Evolutionary conservation across 352 stramenopile genomes (phyloP).

Genomic region (Phytophthora brassicae): DNA sequence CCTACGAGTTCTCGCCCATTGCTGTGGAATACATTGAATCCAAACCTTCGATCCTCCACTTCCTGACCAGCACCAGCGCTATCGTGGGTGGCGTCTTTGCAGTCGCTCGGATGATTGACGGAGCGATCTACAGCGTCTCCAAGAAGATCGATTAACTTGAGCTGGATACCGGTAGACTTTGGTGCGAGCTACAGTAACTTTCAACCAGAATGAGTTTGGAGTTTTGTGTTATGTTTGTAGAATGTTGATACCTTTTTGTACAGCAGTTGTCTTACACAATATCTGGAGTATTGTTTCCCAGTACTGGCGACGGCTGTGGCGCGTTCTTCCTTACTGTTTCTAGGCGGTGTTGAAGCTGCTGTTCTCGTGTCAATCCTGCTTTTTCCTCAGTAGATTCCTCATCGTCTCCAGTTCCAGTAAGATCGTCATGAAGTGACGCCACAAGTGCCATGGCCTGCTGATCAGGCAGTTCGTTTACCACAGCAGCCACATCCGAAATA

Average conservation of each 20-base stretch:
- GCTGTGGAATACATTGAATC: constrained; percentile 87
- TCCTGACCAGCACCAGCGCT: constrained; percentile 85
- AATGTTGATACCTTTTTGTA: constrained; percentile 24
- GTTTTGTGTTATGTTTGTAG: constrained; percentile 26
- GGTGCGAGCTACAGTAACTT: constrained; percentile 12
- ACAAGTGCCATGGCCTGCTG: constrained; percentile 55
- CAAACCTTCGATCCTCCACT: constrained; percentile 84
- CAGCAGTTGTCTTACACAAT: constrained; percentile 25
- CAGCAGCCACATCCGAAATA: constrained; percentile 51
- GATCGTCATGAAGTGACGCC: constrained; percentile 48
- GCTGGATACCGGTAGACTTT: neutral
- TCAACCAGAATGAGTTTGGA: constrained; percentile 18
- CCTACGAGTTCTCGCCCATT: constrained; percentile 90
- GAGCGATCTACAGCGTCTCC: constrained; percentile 87
- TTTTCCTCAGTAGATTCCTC: constrained; percentile 21
- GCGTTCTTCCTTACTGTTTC: constrained; percentile 32
- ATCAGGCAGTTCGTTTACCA: constrained; percentile 57
- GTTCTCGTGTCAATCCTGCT: constrained; percentile 14
- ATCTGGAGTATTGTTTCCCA: constrained; percentile 20
- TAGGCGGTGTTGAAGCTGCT: constrained; percentile 35
- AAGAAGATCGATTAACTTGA: constrained; percentile 91
- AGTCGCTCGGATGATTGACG: constrained; percentile 85
- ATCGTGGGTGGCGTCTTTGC: constrained; percentile 88
- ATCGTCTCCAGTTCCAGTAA: constrained; percentile 35
- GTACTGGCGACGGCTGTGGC: neutral